Conservation (phyloP, 164 flowering plant species). For the Houttuynia cordata region DNA sequence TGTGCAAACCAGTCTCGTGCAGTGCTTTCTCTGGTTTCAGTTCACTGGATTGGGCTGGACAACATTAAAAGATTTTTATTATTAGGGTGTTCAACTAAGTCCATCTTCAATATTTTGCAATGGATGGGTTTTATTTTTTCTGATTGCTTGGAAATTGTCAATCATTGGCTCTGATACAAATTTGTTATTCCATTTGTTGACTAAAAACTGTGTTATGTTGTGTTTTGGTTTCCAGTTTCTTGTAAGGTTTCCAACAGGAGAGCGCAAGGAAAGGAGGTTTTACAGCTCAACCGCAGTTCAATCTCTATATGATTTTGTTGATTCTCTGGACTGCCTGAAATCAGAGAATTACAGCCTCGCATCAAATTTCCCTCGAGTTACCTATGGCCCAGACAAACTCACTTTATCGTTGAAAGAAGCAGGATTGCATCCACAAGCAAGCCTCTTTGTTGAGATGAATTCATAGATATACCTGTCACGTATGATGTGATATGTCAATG, state of each 20-base stretch:
- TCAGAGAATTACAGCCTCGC: conserved; percentile 60
- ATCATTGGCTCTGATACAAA: not conserved
- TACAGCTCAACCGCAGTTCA: conserved; percentile 54
- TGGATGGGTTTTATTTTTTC: too few relatives aligned
- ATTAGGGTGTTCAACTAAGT: too few relatives aligned
- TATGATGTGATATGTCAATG: not conserved
- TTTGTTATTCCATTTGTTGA: not conserved
- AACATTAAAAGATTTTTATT: too few relatives aligned
- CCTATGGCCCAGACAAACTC: conserved; percentile 62
- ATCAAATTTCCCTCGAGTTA: conserved; percentile 82
- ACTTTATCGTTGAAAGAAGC: conserved; percentile 67
- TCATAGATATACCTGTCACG: conserved; percentile 14
- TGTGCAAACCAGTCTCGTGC: too few relatives aligned
- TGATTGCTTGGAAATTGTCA: too few relatives aligned
- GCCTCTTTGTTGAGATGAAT: conserved; percentile 70
- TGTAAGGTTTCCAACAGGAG: conserved; percentile 83
- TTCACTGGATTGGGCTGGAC: too few relatives aligned
- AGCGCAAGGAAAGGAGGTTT: conserved; percentile 86
- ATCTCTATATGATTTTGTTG: conserved; percentile 78
- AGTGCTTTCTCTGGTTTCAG: too few relatives aligned
- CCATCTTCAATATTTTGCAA: too few relatives aligned
- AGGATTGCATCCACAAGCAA: conserved; percentile 95
- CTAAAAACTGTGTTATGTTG: too few relatives aligned
- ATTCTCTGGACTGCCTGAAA: conserved; percentile 75
- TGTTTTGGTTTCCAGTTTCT: conserved; percentile 38